Base-by-base conservation (phyloP, 345 rosid genomes). In the Melaleuca alternifolia region DNA sequence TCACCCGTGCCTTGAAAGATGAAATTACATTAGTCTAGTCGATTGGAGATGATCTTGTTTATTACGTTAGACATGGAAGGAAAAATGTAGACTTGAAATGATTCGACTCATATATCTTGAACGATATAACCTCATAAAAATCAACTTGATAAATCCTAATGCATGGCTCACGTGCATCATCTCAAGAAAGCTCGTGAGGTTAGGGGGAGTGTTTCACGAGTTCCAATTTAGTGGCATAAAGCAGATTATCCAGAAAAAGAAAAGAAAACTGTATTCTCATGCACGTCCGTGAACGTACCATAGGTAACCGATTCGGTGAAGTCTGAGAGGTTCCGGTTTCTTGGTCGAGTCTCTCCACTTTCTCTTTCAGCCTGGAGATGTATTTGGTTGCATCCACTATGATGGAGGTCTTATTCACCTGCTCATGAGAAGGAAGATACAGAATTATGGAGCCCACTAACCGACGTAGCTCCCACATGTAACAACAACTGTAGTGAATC, bases 311-410 rank as follows among this genome's bases (percentile, higher is more conserved):
- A 30, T 53, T 82, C 23, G 86, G 85, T 7, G 87, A 53, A 85
- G 65, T 56, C 51, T 37, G 28, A n/a, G 81, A 83, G 88, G 71
- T 61, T 86, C 79, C 86, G 15, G 89, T 14, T 26, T 89, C 89
- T 86, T 88, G 89, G 57, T 88, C 85, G 86, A 88, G 57, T 12
- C 37, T 54, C 3, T 90, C 92, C 13, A 88, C 89, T 84, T 87
- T 90, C 50, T 88, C 87, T 77, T 89, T 88, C 51, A 89, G 83
- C 52, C 90, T 90, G 76, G 86, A 50, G 50, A 88, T 90, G 50
- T 87, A 89, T 30, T 90, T 89, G 15, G 90, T 84, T 12, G 93
- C 91, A 37, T 90, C 91, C 54, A 89, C 83, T 48, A 90, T 61
- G 89, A 90, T 71, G 30, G 91, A 87, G 61, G 88, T 83, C 33